Percentiles rank a stretch among this genome's conserved stretches.
phyloP scores from a whole-genome alignment of 2,329 filamentous ascomycete species.

The Sporothrix brunneoviolacea region DNA sequence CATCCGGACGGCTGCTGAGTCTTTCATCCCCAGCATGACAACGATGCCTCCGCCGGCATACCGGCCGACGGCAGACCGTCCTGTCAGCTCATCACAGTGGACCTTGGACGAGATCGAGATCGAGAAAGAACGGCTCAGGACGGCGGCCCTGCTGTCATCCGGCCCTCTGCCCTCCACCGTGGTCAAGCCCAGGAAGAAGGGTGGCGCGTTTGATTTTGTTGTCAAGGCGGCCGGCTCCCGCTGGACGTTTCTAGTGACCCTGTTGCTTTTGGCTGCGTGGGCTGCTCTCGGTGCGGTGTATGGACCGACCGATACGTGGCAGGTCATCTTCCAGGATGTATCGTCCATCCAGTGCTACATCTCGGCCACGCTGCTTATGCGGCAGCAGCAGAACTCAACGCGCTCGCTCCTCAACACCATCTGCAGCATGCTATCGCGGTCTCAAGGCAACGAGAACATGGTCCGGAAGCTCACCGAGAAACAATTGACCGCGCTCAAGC shows the following conservation, averaged over 20 bases:
- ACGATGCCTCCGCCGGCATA: conserved; percentile 15
- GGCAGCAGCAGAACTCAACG: conserved; percentile 31
- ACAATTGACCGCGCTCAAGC: conserved; percentile 16
- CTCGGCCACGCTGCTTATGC: conserved; percentile 32
- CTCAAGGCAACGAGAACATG: conserved; percentile 26
- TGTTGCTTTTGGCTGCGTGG: conserved; percentile 27
- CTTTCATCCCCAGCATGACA: conserved; percentile 17
- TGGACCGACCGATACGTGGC: conserved; percentile 29
- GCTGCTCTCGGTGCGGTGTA: conserved; percentile 25
- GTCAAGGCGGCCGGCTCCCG: conserved; percentile 19
- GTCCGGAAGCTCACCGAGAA: conserved; percentile 20
- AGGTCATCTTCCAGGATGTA: conserved; percentile 30
- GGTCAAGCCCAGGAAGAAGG: neutral
- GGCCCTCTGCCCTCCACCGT: neutral
- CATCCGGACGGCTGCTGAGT: conserved; percentile 15
- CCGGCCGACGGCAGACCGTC: neutral
- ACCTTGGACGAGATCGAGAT: conserved; percentile 13
- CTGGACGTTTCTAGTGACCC: conserved; percentile 24
- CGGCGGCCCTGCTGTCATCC: neutral
- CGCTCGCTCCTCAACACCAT: conserved; percentile 24
- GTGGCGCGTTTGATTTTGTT: conserved; percentile 15
- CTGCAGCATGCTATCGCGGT: conserved; percentile 28
- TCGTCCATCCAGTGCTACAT: conserved; percentile 32
- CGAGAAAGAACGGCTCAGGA: conserved; percentile 13
- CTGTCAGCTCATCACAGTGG: neutral